Conservation (phyloP, 2,329 filamentous ascomycete genomes). For the Zelopaecilomyces penicillatus region DNA sequence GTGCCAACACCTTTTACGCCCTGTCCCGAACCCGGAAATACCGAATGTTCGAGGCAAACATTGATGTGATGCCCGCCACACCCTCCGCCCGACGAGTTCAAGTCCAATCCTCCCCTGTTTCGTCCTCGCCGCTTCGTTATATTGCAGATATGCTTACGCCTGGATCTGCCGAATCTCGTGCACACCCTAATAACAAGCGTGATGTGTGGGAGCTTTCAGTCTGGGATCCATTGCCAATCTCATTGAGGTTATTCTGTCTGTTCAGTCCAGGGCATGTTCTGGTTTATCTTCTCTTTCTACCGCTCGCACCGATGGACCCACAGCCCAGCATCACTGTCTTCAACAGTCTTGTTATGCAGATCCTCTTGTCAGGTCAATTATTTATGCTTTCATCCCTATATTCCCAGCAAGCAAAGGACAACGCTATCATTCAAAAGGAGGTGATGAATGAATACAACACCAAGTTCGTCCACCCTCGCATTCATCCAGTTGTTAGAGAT, state of each 20-base stretch:
- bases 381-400: slow-evolving; percentile 65
- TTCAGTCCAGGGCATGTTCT: slow-evolving; percentile 94
- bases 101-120: slow-evolving; percentile 72
- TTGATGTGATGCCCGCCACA: slow-evolving; percentile 68
- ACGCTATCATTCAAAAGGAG: slow-evolving; percentile 75
- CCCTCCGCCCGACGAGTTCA: slow-evolving; percentile 82
- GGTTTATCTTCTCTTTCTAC: slow-evolving; percentile 81
- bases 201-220: slow-evolving; percentile 94
- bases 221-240: slow-evolving; percentile 87
- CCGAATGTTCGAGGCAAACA: slow-evolving; percentile 78
- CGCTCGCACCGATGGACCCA: slow-evolving; percentile 64
- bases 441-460: slow-evolving; percentile 93
- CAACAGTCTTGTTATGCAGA: slow-evolving; percentile 69
- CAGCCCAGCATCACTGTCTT: slow-evolving; percentile 79
- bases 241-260: slow-evolving; percentile 72
- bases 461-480: slow-evolving; percentile 85
- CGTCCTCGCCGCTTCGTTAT: slow-evolving; percentile 70
- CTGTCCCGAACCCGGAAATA: slow-evolving; percentile 78
- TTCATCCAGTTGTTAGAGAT: slow-evolving; percentile 70
- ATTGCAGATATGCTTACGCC: slow-evolving; percentile 59
- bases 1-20: slow-evolving; percentile 71
- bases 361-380: slow-evolving; percentile 69
- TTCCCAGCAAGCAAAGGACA: slow-evolving; percentile 78
- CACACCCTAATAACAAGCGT: slow-evolving; percentile 69
- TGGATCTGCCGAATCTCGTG: slow-evolving; percentile 69